These are phyloP conservation scores for cucumber (Cucumis sativus) DNA, from an alignment of 306 rosid species.

Conservation along the genomic window Cucumber_9930_V3 NC_026659.2:3624501-3625000, in stretches of 20 bases:
- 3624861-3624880: background rate
- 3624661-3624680: slow-evolving; percentile 39
- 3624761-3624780: background rate
- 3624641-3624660: slow-evolving; percentile 79
- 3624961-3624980: background rate
- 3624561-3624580: slow-evolving; percentile 6
- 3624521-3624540: slow-evolving; percentile 6
- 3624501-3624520: slow-evolving; percentile 85
- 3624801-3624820: background rate
- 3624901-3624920: background rate
- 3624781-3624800: background rate
- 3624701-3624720: background rate
- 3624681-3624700: background rate
- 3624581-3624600: slow-evolving; percentile 48
- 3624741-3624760: background rate
- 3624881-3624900: background rate
- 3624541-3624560: background rate
- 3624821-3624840: background rate
- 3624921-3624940: background rate
- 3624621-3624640: slow-evolving; percentile 97
- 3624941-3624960: background rate
- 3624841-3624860: background rate
- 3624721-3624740: background rate
- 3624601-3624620: slow-evolving; percentile 97
- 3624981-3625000: too few species aligned